Base-by-base conservation (phyloP, 148 eudicot genomes). In the Cornus florida region DNA sequence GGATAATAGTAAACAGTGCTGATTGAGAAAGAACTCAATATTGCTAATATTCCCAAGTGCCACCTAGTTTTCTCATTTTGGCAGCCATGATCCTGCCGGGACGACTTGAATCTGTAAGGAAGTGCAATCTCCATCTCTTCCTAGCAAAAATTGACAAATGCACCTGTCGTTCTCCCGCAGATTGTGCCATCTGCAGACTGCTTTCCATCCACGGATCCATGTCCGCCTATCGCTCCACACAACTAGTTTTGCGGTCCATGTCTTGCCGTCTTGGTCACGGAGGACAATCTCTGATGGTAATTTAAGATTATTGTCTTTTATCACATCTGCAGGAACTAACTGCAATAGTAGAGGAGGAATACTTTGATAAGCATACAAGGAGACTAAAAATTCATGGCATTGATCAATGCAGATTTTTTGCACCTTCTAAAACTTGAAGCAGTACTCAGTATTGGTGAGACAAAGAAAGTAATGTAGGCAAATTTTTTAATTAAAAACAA, bases 161-260 rank as follows among this genome's bases (percentile, higher is more conserved):
- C 83, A 85, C 13, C 50, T 20, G 67, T 85, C 87, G 24, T 79
- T 56, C 4, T 0, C 8, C 57, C 23, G 20, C n/a, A 85, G 20
- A 32, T 28, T 0, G 70, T 82, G 82, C 28, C 59, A 69, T 5
- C 57, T 69, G 31, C 77, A 72, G 12, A 85, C 71, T 1, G 43
- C 3, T 53, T 14, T 68, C 85, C 85, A 85, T 39, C 80, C 82
- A 14, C 16, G 10, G 14, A 75, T 74, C 74, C 72, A 73, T 3
- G 73, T 24, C 33, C 82, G 87, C 3, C 87, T 83, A 73, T 82
- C 85, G 2, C 9, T 31, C 85, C 85, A 79, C 23, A 12, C 5
- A 0, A 0, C 28, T 2, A 76, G 59, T 41, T 38, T 82, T 22
- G 80, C 6, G 6, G 38, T 2, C 83, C 78, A 82, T 75, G 13